A percentile compares a stretch with the other conserved stretches of the same genome.
These are phyloP conservation scores for Casuarina equisetifolia DNA, from an alignment of 306 rosid species.

Conservation along the genomic window DNA sequence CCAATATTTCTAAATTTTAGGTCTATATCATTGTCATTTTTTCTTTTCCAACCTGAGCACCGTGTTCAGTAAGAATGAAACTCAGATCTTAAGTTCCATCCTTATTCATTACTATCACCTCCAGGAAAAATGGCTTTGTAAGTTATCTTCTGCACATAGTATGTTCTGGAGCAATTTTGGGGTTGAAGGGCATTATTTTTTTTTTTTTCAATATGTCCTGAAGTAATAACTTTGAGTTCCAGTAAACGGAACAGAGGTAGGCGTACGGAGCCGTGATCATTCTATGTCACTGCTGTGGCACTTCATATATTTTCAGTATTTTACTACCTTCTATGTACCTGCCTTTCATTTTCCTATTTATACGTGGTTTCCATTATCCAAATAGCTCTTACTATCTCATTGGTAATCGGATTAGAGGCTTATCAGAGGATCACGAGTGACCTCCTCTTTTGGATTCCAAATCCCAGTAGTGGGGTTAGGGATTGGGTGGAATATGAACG, in stretches of 20 bases:
- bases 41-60: slow-evolving; percentile 34
- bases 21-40: slow-evolving; percentile 38
- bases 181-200: slow-evolving; percentile 44
- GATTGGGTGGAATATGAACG: slow-evolving; percentile 9
- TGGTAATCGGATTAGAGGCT: background rate
- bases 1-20: slow-evolving; percentile 52
- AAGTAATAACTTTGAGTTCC: slow-evolving; percentile 39
- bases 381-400: background rate
- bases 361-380: background rate
- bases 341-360: background rate
- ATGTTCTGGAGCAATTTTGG: slow-evolving; percentile 47
- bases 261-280: slow-evolving; percentile 34
- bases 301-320: background rate
- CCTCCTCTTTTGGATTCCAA: slow-evolving; percentile 19
- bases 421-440: background rate
- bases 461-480: slow-evolving; percentile 16
- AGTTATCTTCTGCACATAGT: background rate
- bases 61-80: slow-evolving; percentile 37
- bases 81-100: slow-evolving; percentile 38
- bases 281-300: slow-evolving; percentile 24
- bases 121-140: background rate
- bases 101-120: slow-evolving; percentile 30
- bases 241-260: slow-evolving; percentile 27
- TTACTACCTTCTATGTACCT: background rate
- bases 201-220: slow-evolving; percentile 45